Evolutionary conservation across 257 asterid genomes (phyloP).

Genomic region (Solanum stenotomum): DNA sequence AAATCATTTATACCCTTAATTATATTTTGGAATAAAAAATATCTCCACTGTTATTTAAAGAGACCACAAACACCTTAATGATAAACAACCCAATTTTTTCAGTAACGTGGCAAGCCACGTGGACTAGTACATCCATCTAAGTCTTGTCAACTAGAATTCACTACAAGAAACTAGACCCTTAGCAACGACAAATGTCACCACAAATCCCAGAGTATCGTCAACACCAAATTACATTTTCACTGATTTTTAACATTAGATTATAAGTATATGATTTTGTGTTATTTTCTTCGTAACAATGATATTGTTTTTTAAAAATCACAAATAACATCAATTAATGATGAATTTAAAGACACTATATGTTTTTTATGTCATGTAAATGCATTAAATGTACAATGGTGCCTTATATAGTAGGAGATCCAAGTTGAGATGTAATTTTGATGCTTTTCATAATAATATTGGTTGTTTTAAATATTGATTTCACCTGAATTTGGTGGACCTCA

Average conservation of each 20-base stretch:
- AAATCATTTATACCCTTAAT: background rate
- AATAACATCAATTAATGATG: background rate
- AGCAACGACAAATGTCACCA: background rate
- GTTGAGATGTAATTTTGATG: too few relatives aligned
- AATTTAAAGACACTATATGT: background rate
- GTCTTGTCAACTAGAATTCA: background rate
- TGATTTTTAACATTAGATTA: too few relatives aligned
- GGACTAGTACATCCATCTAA: background rate
- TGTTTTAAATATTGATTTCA: too few relatives aligned
- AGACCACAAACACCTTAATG: background rate
- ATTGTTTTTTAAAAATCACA: too few relatives aligned
- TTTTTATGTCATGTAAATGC: background rate
- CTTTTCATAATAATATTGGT: too few relatives aligned
- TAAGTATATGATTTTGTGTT: too few relatives aligned
- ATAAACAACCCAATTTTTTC: too few relatives aligned
- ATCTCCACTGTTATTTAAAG: accelerated
- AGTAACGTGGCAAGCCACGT: background rate
- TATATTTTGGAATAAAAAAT: background rate
- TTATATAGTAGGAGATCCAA: background rate
- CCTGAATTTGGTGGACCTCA: too few relatives aligned
- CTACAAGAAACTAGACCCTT: background rate
- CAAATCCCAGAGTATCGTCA: too few relatives aligned
- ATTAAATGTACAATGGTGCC: background rate
- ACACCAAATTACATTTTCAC: too few relatives aligned
- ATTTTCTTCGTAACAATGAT: background rate